These are phyloP conservation scores for Plasmodium adleri DNA, from an alignment of 169 alveolate genomes.

Conservation along the genomic window DNA sequence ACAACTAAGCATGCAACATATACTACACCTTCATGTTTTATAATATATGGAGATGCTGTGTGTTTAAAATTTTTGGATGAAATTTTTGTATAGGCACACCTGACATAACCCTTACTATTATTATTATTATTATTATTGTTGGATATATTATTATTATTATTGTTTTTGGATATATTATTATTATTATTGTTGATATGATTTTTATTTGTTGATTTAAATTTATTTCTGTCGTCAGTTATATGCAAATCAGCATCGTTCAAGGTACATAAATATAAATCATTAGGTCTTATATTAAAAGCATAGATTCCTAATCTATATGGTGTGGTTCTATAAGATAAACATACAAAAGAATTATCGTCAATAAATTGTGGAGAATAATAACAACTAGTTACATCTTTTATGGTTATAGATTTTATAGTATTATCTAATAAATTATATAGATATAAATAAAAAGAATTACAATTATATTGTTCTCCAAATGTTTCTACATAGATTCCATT, in stretches of 20 bases:
- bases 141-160: not conserved
- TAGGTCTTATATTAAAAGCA: slow-evolving; percentile 54
- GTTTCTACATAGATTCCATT: slow-evolving; percentile 53
- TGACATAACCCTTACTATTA: slow-evolving; percentile 1
- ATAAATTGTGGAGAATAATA: slow-evolving; percentile 73
- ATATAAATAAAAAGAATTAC: slow-evolving; percentile 64
- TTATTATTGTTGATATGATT: not conserved
- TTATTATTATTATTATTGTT: not conserved
- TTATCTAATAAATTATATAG: slow-evolving; percentile 57
- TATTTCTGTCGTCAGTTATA: not conserved
- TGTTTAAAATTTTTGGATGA: slow-evolving; percentile 54
- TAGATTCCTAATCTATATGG: slow-evolving; percentile 64
- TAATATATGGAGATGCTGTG: slow-evolving; percentile 26
- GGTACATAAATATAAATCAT: slow-evolving; percentile 54
- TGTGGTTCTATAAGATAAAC: slow-evolving; percentile 38
- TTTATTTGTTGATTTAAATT: too few relatives aligned
- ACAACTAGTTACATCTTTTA: slow-evolving; percentile 46
- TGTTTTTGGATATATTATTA: not conserved
- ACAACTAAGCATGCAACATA: slow-evolving; percentile 52
- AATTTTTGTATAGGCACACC: slow-evolving; percentile 53
- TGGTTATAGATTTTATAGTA: slow-evolving; percentile 29
- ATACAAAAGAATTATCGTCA: slow-evolving; percentile 72
- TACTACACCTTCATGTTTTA: slow-evolving; percentile 21
- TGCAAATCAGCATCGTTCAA: slow-evolving; percentile 25
- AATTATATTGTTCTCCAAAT: slow-evolving; percentile 69